Conservation (phyloP, 2,329 filamentous ascomycete species). For the Ramichloridium luteum region DNA sequence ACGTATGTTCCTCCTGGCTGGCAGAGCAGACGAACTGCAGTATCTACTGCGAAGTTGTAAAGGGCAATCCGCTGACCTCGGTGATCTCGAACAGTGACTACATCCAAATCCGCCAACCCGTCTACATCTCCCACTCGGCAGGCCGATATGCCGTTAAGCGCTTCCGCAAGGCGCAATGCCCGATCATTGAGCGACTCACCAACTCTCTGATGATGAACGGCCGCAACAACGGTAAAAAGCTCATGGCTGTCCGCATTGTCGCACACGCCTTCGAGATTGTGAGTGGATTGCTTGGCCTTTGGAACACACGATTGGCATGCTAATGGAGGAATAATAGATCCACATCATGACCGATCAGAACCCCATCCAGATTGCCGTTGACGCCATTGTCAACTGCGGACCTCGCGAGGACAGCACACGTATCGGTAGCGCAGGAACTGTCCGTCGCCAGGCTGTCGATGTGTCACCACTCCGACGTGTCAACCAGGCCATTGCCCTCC, state of each 20-base stretch:
- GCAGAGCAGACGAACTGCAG: conserved; percentile 4
- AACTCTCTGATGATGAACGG: conserved; percentile 99
- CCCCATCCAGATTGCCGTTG: conserved; percentile 98
- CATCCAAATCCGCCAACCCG: conserved; percentile 97
- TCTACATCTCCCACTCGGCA: conserved; percentile 98
- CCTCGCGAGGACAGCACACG: conserved; percentile 99
- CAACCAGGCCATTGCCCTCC: conserved; percentile 98
- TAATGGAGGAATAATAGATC: conserved; percentile 64
- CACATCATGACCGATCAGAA: conserved; percentile 99
- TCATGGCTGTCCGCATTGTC: conserved; percentile 99
- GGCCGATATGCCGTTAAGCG: conserved; percentile 98
- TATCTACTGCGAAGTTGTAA: no score
- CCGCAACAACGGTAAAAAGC: conserved; percentile 99
- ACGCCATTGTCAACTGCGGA: conserved; percentile 99
- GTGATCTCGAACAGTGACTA: conserved; percentile 65
- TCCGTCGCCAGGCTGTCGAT: conserved; percentile 99
- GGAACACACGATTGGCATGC: no score
- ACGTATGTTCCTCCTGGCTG: conserved; percentile 57
- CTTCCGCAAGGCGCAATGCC: conserved; percentile 99
- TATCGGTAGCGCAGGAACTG: conserved; percentile 98
- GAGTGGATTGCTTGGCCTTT: no score
- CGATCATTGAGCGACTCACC: conserved; percentile 99
- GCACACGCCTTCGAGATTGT: conserved; percentile 99
- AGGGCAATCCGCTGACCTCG: conserved; percentile 21
- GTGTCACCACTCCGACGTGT: conserved; percentile 97